phyloP scores from a whole-genome alignment of 2,329 filamentous ascomycete species.

The Fusarium pilosicola region DNA sequence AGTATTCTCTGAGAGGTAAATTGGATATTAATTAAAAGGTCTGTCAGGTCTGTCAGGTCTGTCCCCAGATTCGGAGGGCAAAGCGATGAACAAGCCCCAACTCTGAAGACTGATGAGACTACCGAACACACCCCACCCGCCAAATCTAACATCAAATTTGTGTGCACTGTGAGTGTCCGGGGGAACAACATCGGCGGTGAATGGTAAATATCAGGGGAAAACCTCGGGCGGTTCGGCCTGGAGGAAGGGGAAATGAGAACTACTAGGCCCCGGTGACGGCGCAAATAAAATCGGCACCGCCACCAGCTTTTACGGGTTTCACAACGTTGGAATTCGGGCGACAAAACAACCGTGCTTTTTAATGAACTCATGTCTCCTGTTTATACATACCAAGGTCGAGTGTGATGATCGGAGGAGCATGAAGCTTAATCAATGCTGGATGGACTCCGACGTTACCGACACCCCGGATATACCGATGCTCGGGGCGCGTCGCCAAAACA shows the following conservation, averaged over 20 bases:
- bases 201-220: not conserved
- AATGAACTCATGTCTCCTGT: not conserved
- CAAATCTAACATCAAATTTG: constrained; percentile 14
- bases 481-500: constrained; percentile 9
- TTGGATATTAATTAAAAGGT: not conserved
- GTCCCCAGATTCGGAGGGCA: not conserved
- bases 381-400: not conserved
- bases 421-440: not conserved
- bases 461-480: constrained; percentile 27
- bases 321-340: not conserved
- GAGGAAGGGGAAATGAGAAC: constrained; percentile 1
- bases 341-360: not conserved
- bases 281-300: constrained; percentile 14
- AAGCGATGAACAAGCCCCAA: constrained; percentile 14
- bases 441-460: constrained; percentile 27
- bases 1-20: not conserved
- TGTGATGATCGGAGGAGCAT: not conserved
- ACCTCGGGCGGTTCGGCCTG: constrained; percentile 25
- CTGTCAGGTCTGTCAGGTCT: not conserved
- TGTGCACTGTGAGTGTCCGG: constrained; percentile 22
- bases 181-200: constrained; percentile 32
- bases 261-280: constrained; percentile 10
- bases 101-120: constrained; percentile 12
- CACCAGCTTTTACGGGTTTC: constrained; percentile 13
- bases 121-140: constrained; percentile 11